These are phyloP conservation scores for Sechiopsis laciniata DNA, from an alignment of 306 rosid species.

Conservation along the genomic window DNA sequence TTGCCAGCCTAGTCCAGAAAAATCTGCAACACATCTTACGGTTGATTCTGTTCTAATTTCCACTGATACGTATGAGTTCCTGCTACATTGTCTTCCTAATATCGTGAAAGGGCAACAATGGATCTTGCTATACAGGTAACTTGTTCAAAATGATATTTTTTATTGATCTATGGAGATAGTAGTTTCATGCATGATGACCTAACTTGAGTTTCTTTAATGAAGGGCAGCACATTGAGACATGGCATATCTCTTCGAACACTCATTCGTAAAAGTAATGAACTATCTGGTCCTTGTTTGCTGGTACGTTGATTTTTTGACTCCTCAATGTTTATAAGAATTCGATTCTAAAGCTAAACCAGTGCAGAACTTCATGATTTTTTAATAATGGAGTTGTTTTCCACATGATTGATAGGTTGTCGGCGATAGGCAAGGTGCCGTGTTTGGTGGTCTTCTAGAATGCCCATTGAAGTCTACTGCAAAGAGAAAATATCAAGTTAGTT, in stretches of 20 bases:
- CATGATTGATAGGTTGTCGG: constrained; percentile 59
- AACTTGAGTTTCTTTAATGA: constrained; percentile 46
- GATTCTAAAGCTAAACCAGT: not conserved
- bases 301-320: constrained; percentile 10
- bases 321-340: not conserved
- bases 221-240: constrained; percentile 97
- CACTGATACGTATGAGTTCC: constrained; percentile 55
- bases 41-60: constrained; percentile 70
- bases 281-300: constrained; percentile 28
- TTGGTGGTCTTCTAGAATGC: constrained; percentile 82
- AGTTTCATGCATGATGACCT: constrained; percentile 1
- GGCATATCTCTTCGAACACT: constrained; percentile 38
- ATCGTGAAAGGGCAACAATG: constrained; percentile 93
- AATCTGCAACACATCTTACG: constrained; percentile 41
- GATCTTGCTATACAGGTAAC: constrained; percentile 80
- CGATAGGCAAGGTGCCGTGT: constrained; percentile 82
- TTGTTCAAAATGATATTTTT: constrained; percentile 24
- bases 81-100: constrained; percentile 74
- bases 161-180: constrained; percentile 6
- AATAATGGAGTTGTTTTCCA: not conserved
- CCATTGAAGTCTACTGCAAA: constrained; percentile 79
- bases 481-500: constrained; percentile 81
- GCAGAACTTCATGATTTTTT: constrained; percentile 7
- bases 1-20: constrained; percentile 37
- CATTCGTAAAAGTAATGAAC: constrained; percentile 24